A percentile compares a stretch with the other conserved stretches of the same genome.
Evolutionary conservation across 2,329 filamentous ascomycete species (phyloP).

Genomic region (Talaromyces sp.): DNA sequence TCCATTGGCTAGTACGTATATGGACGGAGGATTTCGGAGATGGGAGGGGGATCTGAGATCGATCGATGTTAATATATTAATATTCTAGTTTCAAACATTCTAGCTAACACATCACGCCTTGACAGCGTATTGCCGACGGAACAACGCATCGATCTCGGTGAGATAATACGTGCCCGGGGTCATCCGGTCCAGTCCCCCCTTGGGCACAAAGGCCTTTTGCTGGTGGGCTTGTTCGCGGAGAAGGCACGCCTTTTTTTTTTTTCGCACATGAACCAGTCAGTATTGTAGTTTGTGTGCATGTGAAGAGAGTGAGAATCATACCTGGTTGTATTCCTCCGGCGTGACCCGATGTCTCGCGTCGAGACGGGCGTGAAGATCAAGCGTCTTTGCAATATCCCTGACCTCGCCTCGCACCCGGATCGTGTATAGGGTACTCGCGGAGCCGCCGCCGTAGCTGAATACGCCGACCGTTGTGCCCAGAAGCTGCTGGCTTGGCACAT

Average conservation of each 20-base stretch:
- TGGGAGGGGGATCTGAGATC: background rate
- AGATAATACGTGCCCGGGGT: background rate
- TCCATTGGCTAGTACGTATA: too few species aligned
- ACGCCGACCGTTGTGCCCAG: constrained; percentile 64
- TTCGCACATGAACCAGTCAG: background rate
- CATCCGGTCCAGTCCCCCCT: background rate
- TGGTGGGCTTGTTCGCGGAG: background rate
- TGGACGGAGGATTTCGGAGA: background rate
- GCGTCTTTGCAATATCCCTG: constrained; percentile 60
- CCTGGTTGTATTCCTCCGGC: constrained; percentile 64
- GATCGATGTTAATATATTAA: background rate
- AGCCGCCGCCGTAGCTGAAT: constrained; percentile 74
- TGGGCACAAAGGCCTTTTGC: background rate
- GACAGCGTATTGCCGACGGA: background rate
- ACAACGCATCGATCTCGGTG: background rate
- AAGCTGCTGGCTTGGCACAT: constrained; percentile 54
- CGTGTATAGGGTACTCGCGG: constrained; percentile 70
- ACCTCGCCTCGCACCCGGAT: constrained; percentile 63
- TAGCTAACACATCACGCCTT: background rate
- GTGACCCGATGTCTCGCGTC: constrained; percentile 60
- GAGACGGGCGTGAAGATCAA: constrained; percentile 67
- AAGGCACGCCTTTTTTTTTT: background rate
- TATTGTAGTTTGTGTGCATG: background rate
- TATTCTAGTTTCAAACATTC: background rate
- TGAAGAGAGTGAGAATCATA: background rate